Conservation (phyloP, 176 grass and related monocot species). For the Ensete glaucum region DNA sequence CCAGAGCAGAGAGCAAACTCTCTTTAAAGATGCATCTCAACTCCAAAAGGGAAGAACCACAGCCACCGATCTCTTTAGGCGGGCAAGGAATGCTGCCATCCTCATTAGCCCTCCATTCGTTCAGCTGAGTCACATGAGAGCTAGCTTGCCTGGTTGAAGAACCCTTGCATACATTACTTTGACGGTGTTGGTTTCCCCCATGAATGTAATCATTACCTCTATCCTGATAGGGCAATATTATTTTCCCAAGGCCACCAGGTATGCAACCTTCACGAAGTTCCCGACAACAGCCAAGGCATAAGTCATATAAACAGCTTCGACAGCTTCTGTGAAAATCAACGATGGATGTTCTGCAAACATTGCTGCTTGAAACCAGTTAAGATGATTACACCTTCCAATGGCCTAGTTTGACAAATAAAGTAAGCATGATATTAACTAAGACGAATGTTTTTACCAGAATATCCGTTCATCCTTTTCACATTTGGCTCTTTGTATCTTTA, state of each 20-base stretch:
- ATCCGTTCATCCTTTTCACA: constrained; percentile 41
- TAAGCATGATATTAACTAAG: constrained; percentile 9
- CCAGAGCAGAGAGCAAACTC: constrained; percentile 32
- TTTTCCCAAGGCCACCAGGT: constrained; percentile 39
- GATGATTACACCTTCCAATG: constrained; percentile 3
- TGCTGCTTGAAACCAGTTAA: constrained; percentile 27
- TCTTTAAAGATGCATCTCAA: constrained; percentile 46
- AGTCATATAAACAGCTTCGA: constrained; percentile 47
- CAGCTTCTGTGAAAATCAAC: constrained; percentile 83
- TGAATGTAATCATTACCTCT: constrained; percentile 36
- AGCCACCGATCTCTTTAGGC: constrained; percentile 57
- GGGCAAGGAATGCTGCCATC: constrained; percentile 81
- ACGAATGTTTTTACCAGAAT: constrained; percentile 44
- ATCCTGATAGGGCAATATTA: constrained; percentile 9
- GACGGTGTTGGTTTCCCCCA: constrained; percentile 10
- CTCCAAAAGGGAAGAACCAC: constrained; percentile 33
- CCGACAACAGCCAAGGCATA: constrained; percentile 59
- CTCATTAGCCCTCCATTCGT: constrained; percentile 41
- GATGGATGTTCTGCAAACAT: constrained; percentile 71
- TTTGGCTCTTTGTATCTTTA: constrained; percentile 44
- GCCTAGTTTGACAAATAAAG: background rate
- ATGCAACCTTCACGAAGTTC: constrained; percentile 59
- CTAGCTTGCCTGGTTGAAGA: constrained; percentile 12
- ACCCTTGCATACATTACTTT: constrained; percentile 2
- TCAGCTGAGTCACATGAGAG: constrained; percentile 2